Evolutionary conservation across 2,329 filamentous ascomycete genomes (phyloP), one percentile per base, ranked within the genome.

Genomic region (Fusarium sp.): DNA sequence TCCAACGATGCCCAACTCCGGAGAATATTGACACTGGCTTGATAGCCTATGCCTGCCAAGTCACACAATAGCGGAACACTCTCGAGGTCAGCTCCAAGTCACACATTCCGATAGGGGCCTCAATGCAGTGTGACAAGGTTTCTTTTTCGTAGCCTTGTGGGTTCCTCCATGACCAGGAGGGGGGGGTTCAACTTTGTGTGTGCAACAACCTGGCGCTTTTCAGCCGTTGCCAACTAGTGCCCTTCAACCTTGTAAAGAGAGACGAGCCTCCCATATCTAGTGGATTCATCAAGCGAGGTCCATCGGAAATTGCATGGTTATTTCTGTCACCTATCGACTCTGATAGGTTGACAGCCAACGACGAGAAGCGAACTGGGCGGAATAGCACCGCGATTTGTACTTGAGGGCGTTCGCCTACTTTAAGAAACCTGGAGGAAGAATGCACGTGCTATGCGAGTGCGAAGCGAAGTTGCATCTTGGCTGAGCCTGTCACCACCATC

Each of bases 281-380:
- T 56, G 35, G 62, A 22, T 45, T 64, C 50, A 25, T 32, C 62
- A 64, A 64, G 62, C 62, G 62, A 64, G 62, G 25, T 9, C 25
- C 27, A 45, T 35, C 47, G 47, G 60, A 63, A 52, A 37, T 37
- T 63, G 40, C 60, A 62, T 32, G 22, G 38, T 58, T 66, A 32
- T 57, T 52, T 54, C 63, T 68, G 70, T 58, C 37, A 22, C 43
- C 63, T 66, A 61, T 27, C 43, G 25, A 11, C 30, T 35, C 43
- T 65, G 65, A 74, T 73, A 75, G 72, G 72, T 3, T 17, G 22
- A 8, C 7, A 6, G 20, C 6, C 6, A n/a, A 6, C 45, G n/a
- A 27, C 33, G 50, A 63, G 58, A 74, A 74, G 72, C 72, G 72
- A 57, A 75, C 59, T 11, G 37, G 22, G 69, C 72, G 72, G 72